A percentile compares a stretch with the other conserved stretches of the same genome.
These are phyloP conservation scores for Rauvolfia tetraphylla DNA, from an alignment of 257 asterid genomes.

Conservation along the genomic window DNA sequence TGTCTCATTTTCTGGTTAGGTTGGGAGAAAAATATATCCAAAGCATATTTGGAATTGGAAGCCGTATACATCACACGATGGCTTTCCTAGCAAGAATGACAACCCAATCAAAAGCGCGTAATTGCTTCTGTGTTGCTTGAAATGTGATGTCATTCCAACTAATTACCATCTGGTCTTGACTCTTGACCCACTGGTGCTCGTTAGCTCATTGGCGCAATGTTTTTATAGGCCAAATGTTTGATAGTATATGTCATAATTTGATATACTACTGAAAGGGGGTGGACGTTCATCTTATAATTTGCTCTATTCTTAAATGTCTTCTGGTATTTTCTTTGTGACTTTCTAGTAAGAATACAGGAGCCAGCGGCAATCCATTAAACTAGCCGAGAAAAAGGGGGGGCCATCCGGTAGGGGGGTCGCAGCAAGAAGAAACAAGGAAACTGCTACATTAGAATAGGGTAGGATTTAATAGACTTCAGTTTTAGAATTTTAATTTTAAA, in stretches of 20 bases:
- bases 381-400: neutral
- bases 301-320: neutral
- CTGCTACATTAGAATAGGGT: neutral
- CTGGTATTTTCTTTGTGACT: neutral
- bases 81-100: conserved; percentile 42
- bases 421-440: neutral
- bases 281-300: too few relatives aligned
- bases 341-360: neutral
- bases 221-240: too few relatives aligned
- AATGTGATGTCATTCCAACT: neutral
- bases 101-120: conserved; percentile 40
- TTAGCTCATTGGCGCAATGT: too few relatives aligned
- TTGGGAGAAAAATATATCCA: neutral
- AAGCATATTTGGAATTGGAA: neutral
- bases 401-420: neutral
- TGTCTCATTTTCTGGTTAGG: conserved; percentile 23
- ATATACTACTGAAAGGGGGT: too few relatives aligned
- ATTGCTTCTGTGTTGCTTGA: neutral
- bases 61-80: conserved; percentile 19
- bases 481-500: too few relatives aligned
- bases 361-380: too few relatives aligned
- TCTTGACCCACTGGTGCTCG: too few relatives aligned
- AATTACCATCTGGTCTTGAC: neutral
- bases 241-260: too few relatives aligned
- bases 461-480: too few relatives aligned